Evolutionary conservation across 306 rosid genomes (phyloP).

Genomic region (Pyrus communis): DNA sequence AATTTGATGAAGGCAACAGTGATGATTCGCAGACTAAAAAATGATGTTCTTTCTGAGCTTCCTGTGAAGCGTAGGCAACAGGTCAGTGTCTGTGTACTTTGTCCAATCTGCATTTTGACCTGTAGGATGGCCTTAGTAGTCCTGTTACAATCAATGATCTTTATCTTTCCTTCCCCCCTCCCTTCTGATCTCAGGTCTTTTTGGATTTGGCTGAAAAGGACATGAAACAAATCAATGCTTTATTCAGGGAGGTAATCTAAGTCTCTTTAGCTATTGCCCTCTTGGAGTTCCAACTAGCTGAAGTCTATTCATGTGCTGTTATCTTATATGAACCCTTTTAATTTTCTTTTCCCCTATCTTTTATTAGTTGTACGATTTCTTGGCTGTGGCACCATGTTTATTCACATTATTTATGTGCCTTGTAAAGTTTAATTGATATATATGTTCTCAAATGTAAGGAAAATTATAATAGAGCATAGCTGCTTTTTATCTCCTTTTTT

Average conservation of each 20-base stretch:
- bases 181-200: conserved; percentile 54
- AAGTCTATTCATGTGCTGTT: not conserved
- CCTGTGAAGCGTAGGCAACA: conserved; percentile 97
- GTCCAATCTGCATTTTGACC: not conserved
- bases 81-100: conserved; percentile 19
- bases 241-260: conserved; percentile 73
- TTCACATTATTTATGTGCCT: not conserved
- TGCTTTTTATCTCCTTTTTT: conserved; percentile 12
- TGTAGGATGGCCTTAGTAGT: conserved; percentile 2
- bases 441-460: not conserved
- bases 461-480: not conserved
- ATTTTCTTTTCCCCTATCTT: not conserved
- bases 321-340: not conserved
- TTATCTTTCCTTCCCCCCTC: not conserved
- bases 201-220: conserved; percentile 86
- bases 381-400: not conserved
- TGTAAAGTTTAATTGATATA: not conserved
- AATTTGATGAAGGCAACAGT: conserved; percentile 86
- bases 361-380: not conserved
- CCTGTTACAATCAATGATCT: not conserved
- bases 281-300: not conserved
- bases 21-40: conserved; percentile 94
- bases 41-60: conserved; percentile 85
- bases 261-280: not conserved
- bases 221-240: conserved; percentile 68